These are phyloP conservation scores for Kokia cookei DNA, from an alignment of 441 rosid species.

Conservation along the genomic window DNA sequence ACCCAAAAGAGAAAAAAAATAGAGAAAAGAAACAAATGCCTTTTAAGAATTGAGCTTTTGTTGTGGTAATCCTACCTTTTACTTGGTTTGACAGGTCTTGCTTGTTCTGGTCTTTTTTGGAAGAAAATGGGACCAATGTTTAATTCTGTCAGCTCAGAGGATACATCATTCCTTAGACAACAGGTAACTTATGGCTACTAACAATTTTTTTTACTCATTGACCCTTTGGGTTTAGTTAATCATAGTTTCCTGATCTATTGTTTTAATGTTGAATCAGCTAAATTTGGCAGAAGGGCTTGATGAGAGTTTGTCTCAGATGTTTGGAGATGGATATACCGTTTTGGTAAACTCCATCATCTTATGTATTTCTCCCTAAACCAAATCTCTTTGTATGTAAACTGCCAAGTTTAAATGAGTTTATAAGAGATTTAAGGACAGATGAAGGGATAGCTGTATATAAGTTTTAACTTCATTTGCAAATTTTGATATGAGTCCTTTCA, in stretches of 20 bases:
- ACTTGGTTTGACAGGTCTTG: slow-evolving; percentile 46
- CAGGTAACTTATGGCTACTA: slow-evolving; percentile 45
- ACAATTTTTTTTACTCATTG: slow-evolving; percentile 7
- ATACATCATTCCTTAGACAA: slow-evolving; percentile 61
- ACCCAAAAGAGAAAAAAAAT: neutral
- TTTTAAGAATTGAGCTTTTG: neutral
- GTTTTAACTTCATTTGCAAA: neutral
- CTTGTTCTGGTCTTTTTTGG: slow-evolving; percentile 77
- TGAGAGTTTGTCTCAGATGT: slow-evolving; percentile 55
- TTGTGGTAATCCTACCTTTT: neutral
- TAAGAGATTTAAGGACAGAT: neutral
- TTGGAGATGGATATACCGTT: slow-evolving; percentile 33
- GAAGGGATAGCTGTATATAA: neutral
- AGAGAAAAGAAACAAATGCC: neutral
- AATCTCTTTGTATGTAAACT: neutral
- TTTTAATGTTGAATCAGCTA: slow-evolving; percentile 42
- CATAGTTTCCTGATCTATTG: slow-evolving; percentile 8
- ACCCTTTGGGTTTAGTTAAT: neutral
- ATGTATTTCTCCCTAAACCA: neutral
- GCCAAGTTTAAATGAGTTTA: neutral
- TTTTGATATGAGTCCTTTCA: slow-evolving; percentile 10
- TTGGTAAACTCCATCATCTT: slow-evolving; percentile 34
- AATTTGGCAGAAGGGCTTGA: slow-evolving; percentile 59
- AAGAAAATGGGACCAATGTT: slow-evolving; percentile 80
- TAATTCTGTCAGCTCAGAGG: slow-evolving; percentile 51